A percentile compares a stretch with the other conserved stretches of the same genome.
phyloP scores from a whole-genome alignment of 371 early-diverging fungal species.

The Syncephalastrum racemosum region DNA sequence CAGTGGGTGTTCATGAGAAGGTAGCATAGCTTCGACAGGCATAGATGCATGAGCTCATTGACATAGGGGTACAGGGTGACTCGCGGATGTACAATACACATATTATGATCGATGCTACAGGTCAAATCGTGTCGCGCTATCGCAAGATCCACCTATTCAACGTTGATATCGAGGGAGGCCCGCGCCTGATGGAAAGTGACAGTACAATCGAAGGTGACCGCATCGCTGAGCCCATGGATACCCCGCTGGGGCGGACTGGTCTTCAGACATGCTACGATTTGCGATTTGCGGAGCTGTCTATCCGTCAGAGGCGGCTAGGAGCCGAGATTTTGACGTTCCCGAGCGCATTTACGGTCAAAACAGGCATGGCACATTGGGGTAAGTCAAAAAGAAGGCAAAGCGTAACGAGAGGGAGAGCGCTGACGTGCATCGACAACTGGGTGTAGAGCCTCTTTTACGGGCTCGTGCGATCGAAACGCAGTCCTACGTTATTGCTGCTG shows the following conservation, averaged over 20 bases:
- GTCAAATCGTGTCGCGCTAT: conserved; percentile 59
- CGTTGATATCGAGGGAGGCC: conserved; percentile 62
- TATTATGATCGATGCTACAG: conserved; percentile 62
- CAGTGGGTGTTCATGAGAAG: conserved; percentile 76
- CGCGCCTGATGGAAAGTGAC: conserved; percentile 67
- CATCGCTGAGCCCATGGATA: conserved; percentile 52
- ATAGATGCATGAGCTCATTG: not conserved
- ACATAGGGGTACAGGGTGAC: not conserved
- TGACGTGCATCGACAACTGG: not conserved
- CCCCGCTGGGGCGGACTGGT: conserved; percentile 75
- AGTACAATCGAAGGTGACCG: conserved; percentile 55
- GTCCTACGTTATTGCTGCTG: conserved; percentile 67
- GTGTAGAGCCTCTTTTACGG: conserved; percentile 66
- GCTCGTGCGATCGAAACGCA: conserved; percentile 90
- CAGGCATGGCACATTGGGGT: conserved; percentile 89
- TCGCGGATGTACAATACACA: conserved; percentile 66
- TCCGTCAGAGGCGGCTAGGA: conserved; percentile 57
- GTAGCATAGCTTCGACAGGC: conserved; percentile 18
- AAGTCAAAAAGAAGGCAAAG: conserved; percentile 16
- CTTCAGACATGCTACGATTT: conserved; percentile 81
- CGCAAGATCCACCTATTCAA: conserved; percentile 85
- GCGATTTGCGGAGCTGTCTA: conserved; percentile 75
- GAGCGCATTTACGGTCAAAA: conserved; percentile 83
- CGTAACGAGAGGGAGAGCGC: not conserved
- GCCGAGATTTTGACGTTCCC: conserved; percentile 81